Evolutionary conservation across 352 stramenopile species (phyloP), one percentile per base, ranked within the genome.

Genomic region (Globisporangium splendens): DNA sequence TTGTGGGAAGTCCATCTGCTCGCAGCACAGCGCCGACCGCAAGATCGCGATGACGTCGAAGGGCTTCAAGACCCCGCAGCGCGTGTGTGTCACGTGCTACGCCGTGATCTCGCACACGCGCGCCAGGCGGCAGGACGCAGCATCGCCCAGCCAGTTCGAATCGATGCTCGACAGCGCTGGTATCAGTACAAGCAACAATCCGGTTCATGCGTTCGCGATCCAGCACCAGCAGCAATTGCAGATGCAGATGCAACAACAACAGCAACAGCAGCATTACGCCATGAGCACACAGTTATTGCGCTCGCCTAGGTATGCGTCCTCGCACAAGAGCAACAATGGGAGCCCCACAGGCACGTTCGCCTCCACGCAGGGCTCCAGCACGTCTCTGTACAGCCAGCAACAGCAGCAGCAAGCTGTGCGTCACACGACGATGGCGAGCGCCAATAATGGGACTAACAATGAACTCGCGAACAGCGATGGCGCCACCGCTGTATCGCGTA

Each of bases 1-100:
- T 65, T 93, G 83, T 52, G 83, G 83, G 24, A 86, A 91, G 44
- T 90, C 78, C 28, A 90, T 93, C 57, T 93, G 83, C 68, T 86
- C 75, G 35, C 77, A 89, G 41, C 84, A 94, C 62, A 91, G 79
- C 56, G 81, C 83, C 7, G 83, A 89, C 55, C 90, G 89, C 65
- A 93, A 93, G 59, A 74, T 91, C 44, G 54, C 66, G 14, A 89
- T 93, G 68, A 61, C 71, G 22, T 55, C 69, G 14, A 90, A 90
- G 53, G 84, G 84, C 0, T 93, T 91, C 64, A 79, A 78, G 14
- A 87, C 79, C 0, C 84, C 84, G 17, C 84, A 93, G 62, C 81
- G 84, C 20, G 81, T 90, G 14, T 93, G 84, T 55, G 73, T 93
- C 49, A 83, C 75, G 7, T 93, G 84, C 65, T 90, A 79, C 52